Evolutionary conservation across 352 stramenopile species (phyloP).

Genomic region (Phytophthora pseudosyringae): DNA sequence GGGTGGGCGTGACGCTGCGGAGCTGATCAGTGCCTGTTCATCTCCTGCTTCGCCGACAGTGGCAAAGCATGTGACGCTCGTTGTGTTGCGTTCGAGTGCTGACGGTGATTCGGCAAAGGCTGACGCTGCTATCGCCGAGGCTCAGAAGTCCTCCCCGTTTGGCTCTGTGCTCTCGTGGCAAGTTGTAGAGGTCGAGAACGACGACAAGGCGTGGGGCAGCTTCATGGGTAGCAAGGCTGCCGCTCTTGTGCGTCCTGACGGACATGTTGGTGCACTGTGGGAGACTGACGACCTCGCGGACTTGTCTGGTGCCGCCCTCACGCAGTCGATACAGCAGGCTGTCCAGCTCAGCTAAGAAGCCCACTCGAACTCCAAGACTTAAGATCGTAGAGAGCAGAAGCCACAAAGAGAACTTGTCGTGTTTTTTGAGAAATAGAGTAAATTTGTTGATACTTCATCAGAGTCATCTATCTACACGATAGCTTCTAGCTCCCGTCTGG

Average conservation of each 20-base stretch:
- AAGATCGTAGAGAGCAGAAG: too few relatives aligned
- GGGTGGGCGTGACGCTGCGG: conserved; percentile 31
- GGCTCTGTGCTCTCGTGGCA: conserved; percentile 43
- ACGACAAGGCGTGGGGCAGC: conserved; percentile 42
- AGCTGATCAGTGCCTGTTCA: conserved; percentile 26
- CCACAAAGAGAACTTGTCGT: neutral
- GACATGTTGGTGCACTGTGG: conserved; percentile 79
- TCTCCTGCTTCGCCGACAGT: conserved; percentile 13
- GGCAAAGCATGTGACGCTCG: conserved; percentile 46
- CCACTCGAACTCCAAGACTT: neutral
- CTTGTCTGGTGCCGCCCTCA: conserved; percentile 19
- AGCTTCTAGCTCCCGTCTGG: conserved; percentile 18
- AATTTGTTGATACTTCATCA: conserved; percentile 23
- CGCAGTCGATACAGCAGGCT: conserved; percentile 33
- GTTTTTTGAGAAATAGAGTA: conserved; percentile 23
- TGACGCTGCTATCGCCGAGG: conserved; percentile 14
- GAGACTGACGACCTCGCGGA: conserved; percentile 28
- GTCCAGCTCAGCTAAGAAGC: conserved; percentile 37
- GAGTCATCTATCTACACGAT: conserved; percentile 25
- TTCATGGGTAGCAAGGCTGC: conserved; percentile 48
- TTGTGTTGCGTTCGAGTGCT: conserved; percentile 38
- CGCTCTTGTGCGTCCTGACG: conserved; percentile 80
- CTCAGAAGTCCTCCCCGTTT: conserved; percentile 29
- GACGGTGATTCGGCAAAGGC: conserved; percentile 22
- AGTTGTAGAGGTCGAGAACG: conserved; percentile 32